phyloP scores from a whole-genome alignment of 768 basidiomycete species.

The Leccinum rimulosum region DNA sequence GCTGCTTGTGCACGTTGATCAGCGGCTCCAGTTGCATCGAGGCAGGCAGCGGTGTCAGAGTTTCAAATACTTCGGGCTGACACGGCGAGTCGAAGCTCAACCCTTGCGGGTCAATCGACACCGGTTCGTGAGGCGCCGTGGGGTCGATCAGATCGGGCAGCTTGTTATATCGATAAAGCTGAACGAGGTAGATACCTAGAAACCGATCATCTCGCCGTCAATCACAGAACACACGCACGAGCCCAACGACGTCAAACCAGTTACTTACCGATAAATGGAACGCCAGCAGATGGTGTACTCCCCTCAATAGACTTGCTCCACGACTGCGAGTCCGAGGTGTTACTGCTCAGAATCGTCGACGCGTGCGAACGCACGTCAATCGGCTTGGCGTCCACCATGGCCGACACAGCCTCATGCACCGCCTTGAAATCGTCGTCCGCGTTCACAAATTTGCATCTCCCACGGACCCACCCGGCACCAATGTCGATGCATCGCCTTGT shows the following conservation, averaged over 20 bases:
- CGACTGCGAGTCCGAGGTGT: slow-evolving; percentile 39
- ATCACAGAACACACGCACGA: too few relatives aligned
- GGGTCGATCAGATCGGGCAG: slow-evolving; percentile 84
- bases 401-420: slow-evolving; percentile 63
- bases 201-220: slow-evolving; percentile 1
- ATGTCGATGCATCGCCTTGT: slow-evolving; percentile 52
- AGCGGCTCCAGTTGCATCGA: slow-evolving; percentile 82
- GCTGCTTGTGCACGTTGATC: slow-evolving; percentile 88
- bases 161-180: slow-evolving; percentile 59
- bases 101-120: slow-evolving; percentile 60
- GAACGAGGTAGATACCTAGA: slow-evolving; percentile 75
- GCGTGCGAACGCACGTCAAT: slow-evolving; percentile 53
- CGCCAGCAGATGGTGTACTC: slow-evolving; percentile 54
- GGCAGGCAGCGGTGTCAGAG: slow-evolving; percentile 66
- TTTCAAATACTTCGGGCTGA: slow-evolving; percentile 76
- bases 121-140: slow-evolving; percentile 67
- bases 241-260: neutral
- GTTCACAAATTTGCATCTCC: slow-evolving; percentile 68
- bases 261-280: slow-evolving; percentile 78
- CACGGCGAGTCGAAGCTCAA: slow-evolving; percentile 66
- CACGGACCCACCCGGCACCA: slow-evolving; percentile 67
- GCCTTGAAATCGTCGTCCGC: slow-evolving; percentile 69
- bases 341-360: slow-evolving; percentile 49
- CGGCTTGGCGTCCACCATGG: slow-evolving; percentile 65
- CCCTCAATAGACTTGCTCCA: slow-evolving; percentile 40